Percentiles rank a stretch among this genome's conserved stretches.
phyloP scores from a whole-genome alignment of 2,329 filamentous ascomycete species.

The Trichoderma sp. region DNA sequence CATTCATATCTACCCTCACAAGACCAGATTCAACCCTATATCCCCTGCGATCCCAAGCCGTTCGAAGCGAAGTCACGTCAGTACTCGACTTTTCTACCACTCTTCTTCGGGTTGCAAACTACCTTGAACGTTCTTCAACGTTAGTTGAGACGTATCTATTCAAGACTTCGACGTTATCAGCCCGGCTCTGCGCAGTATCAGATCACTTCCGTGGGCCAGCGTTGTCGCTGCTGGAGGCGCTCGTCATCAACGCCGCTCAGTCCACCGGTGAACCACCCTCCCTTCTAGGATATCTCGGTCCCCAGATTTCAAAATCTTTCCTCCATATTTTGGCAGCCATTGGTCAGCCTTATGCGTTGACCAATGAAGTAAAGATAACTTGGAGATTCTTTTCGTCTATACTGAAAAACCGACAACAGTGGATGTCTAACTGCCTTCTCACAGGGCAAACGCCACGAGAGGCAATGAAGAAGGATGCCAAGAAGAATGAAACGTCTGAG shows the following conservation, averaged over 20 bases:
- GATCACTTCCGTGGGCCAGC: conserved; percentile 65
- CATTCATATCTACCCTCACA: conserved; percentile 52
- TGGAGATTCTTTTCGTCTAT: conserved; percentile 88
- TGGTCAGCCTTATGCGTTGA: conserved; percentile 70
- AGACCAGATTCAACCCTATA: conserved; percentile 63
- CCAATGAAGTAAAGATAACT: conserved; percentile 62
- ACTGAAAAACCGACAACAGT: conserved; percentile 87
- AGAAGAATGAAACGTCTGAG: conserved; percentile 47
- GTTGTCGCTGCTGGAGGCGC: conserved; percentile 66
- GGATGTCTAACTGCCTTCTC: conserved; percentile 90
- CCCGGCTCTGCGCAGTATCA: conserved; percentile 70
- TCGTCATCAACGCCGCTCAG: conserved; percentile 69
- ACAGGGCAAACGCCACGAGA: conserved; percentile 84
- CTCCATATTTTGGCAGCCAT: conserved; percentile 73
- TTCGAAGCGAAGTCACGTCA: conserved; percentile 61
- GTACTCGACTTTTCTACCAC: conserved; percentile 66
- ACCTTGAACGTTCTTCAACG: conserved; percentile 60
- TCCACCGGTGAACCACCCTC: conserved; percentile 78
- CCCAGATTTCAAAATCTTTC: conserved; percentile 80
- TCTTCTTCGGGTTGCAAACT: conserved; percentile 67
- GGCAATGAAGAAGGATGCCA: conserved; percentile 58
- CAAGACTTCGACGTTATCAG: conserved; percentile 73
- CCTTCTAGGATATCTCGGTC: conserved; percentile 83
- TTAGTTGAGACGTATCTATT: conserved; percentile 77
- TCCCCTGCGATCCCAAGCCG: conserved; percentile 51